Evolutionary conservation across 2,329 filamentous ascomycete species (phyloP), one percentile per base, ranked within the genome.

Genomic region (Leptographium procerum): DNA sequence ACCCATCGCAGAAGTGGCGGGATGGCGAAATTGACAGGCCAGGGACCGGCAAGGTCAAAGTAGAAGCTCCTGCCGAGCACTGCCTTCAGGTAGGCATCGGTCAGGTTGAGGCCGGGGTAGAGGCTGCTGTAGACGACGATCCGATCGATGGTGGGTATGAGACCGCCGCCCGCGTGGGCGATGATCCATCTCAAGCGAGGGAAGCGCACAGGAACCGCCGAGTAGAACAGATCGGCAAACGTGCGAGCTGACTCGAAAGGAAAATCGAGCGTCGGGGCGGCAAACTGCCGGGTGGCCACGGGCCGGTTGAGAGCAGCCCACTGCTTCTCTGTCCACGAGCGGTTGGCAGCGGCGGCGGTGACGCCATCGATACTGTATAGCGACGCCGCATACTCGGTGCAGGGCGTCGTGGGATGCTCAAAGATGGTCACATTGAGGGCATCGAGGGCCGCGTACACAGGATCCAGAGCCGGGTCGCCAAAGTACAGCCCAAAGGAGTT

Each of bases 401-500:
- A 75, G 0, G 75, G 76, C n/a, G 70, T 77, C 0, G 78, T 81
- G 0, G 78, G 79, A 58, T 83, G 80, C 52, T 82, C 75, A 64
- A 83, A 82, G 1, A 81, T 69, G 1, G 71, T 74, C 0, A 75
- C 75, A 4, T 74, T 69, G 1, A 76, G 65, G 3, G 66, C 62
- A 57, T 81, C 75, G 29, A 83, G 65, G 40, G 72, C 74, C 2
- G 73, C 69, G 61, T 79, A 82, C 14, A 83, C 69, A 0, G 69
- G 66, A 26, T 75, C 72, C 31, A 82, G 70, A 1, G 61, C 63
- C 0, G 67, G 60, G 60, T 79, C 73, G 4, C 80, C 80, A 0
- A 81, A 66, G 63, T 83, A 83, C 14, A 72, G 63, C 7, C 79
- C 79, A 52, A 79, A 74, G 28, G 72, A 72, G 59, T 83, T 83